Base-by-base conservation (phyloP, 495 filamentous ascomycete species). In the Aspergillus kassunensis region DNA sequence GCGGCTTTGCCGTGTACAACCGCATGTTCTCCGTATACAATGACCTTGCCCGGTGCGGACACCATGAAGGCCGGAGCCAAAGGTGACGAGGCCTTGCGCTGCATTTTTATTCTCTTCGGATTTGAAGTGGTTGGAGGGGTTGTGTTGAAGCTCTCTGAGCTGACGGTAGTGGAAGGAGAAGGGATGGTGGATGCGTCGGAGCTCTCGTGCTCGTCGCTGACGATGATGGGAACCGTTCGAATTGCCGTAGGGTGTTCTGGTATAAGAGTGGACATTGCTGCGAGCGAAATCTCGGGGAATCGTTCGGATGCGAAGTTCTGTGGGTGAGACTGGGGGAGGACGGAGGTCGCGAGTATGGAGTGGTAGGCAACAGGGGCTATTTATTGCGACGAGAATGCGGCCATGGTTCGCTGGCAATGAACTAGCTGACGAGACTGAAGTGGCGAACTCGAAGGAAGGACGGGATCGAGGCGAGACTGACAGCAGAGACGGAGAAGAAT, bases 1-100 rank as follows among this genome's bases (percentile, higher is more conserved):
- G 93, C 91, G 43, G 91, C 84, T 83, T 96, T 96, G 63, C 93
- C 93, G 62, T 98, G 81, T 9, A 98, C 93, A 2, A 96, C 93
- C 10, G 93, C 89, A 74, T 98, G 93, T 65, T 98, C 93, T 47
- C 93, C 93, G 68, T 87, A 96, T 15, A 96, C 89, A 64, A 98
- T 97, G 60, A 95, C 92, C 69, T 98, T 98, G 27, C 91, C 93
- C 11, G 93, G 93, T 12, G 93, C 91, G 6, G 93, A 97, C 49
- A 96, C 91, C 88, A 97, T 95, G 57, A 97, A 98, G 37, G 91
- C 73, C 5, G 92, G 91, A 72, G 91, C 79, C 75, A 80, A 71
- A 0, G 77, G 75, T 9, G 76, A 77, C 4, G 75, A 78, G 5
- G 67, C 45, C 44, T 78, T 78, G 35, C 73, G 67, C 29, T 63